phyloP scores from a whole-genome alignment of 148 eudicot species.

The Cornus kousa region DNA sequence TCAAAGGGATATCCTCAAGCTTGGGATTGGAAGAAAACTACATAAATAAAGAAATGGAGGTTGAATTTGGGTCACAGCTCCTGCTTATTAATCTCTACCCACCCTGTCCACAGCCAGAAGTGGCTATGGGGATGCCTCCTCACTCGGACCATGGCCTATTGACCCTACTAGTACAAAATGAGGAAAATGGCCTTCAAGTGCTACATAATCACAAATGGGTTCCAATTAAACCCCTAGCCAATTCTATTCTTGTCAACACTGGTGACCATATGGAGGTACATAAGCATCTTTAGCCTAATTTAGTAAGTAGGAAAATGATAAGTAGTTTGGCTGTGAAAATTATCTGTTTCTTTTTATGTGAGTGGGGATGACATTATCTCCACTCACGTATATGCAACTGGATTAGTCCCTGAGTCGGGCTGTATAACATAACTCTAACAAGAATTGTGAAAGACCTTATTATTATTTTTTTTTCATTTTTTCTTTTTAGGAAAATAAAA shows the following conservation, averaged over 20 bases:
- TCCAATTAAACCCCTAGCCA: slow-evolving; percentile 9
- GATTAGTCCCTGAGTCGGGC: too few relatives aligned
- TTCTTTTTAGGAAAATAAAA: neutral
- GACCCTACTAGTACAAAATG: slow-evolving; percentile 29
- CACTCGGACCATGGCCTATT: slow-evolving; percentile 36
- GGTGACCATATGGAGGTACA: slow-evolving; percentile 36
- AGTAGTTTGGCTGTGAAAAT: too few relatives aligned
- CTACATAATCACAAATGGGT: slow-evolving; percentile 29
- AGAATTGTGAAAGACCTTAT: too few relatives aligned
- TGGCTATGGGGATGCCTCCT: slow-evolving; percentile 27
- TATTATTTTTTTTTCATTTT: too few relatives aligned
- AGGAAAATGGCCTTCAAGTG: slow-evolving; percentile 23
- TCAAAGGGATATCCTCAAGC: slow-evolving; percentile 15
- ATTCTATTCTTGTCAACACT: slow-evolving; percentile 22
- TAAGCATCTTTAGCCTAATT: neutral
- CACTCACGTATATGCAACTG: too few relatives aligned
- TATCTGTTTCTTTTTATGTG: too few relatives aligned
- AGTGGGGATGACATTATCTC: too few relatives aligned
- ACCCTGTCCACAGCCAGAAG: slow-evolving; percentile 31
- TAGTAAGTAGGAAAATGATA: too few relatives aligned
- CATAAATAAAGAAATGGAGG: slow-evolving; percentile 14
- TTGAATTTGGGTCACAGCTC: slow-evolving; percentile 25
- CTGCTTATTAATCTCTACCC: slow-evolving; percentile 25
- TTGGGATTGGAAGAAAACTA: slow-evolving; percentile 25
- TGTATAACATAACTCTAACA: too few relatives aligned